Evolutionary conservation across 106 monocot genomes (phyloP), one percentile per base, ranked within the genome.

Genomic region (Agapanthus africanus): DNA sequence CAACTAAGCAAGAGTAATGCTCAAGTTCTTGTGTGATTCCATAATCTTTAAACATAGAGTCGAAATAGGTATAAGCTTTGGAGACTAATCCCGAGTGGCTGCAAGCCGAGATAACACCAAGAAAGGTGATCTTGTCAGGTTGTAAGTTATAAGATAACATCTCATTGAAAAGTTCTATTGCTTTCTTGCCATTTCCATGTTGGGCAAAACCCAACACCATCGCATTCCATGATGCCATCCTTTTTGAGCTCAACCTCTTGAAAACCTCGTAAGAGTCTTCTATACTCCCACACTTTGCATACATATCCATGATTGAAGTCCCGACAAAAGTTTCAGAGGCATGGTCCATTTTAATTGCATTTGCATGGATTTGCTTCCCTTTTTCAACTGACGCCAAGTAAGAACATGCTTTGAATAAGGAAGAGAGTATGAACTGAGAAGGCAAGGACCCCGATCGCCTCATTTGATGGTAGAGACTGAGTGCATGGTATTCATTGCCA

Each of bases 1-100:
- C 91, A 38, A 87, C 78, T 26, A 91, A 63, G 72, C 91, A 87
- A 50, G 87, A 84, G 60, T 84, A 91, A 46, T 91, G 91, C 72
- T 91, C 91, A 57, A 74, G 40, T 40, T 84, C 91, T 37, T 84
- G 87, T 39, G 71, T 22, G 37, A 91, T 87, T 14, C 40, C 63
- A 63, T 84, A 87, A 23, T 87, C 79, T 39, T 11, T 54, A 2
- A 8, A 9, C 91, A 87, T 91, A 11, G 81, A 77, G 21, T 87
- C 67, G 2, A 91, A 84, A 69, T 87, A 78, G 2, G 37, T 46
- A 36, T 87, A 67, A 70, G 91, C 91, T 66, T 84, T 73, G 31
- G 74, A 82, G 0, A 91, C 82, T 26, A 84, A 66, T 4, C 91
- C 91, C 13, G 91, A 77, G 76, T 87, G 91, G 66, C 91, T 91